phyloP scores from a whole-genome alignment of 176 grass and related monocot genomes.

The Ensete ventricosum region DNA sequence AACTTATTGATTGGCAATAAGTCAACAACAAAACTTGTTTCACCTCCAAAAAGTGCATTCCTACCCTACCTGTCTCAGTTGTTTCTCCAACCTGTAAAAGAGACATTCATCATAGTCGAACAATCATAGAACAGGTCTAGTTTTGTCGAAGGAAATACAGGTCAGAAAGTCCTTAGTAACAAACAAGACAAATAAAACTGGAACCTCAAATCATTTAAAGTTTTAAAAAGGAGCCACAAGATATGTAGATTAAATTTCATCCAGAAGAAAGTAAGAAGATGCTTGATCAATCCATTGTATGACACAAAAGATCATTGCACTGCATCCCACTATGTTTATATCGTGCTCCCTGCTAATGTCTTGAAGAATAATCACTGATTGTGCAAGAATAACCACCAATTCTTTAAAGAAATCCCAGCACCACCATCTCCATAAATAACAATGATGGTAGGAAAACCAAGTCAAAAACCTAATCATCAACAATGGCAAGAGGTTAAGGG shows the following conservation, averaged over 20 bases:
- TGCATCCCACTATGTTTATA: background rate
- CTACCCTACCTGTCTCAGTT: constrained; percentile 32
- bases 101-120: constrained; percentile 11
- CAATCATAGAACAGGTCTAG: background rate
- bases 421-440: too few relatives aligned
- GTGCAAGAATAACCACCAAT: too few relatives aligned
- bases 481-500: too few relatives aligned
- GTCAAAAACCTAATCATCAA: too few relatives aligned
- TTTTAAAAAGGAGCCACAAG: too few relatives aligned
- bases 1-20: constrained; percentile 86
- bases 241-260: too few relatives aligned
- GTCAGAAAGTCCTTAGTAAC: background rate
- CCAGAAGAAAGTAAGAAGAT: too few relatives aligned
- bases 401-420: too few relatives aligned
- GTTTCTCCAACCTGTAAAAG: constrained; percentile 34
- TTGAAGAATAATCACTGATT: too few relatives aligned
- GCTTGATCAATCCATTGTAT: background rate
- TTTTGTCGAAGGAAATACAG: background rate
- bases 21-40: constrained; percentile 59
- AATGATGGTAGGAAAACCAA: too few relatives aligned
- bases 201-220: background rate
- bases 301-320: background rate
- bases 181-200: background rate
- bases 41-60: constrained; percentile 48
- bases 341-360: too few relatives aligned